Conservation (phyloP, 139 green algal species). For the Tetradesmus obliquus region DNA sequence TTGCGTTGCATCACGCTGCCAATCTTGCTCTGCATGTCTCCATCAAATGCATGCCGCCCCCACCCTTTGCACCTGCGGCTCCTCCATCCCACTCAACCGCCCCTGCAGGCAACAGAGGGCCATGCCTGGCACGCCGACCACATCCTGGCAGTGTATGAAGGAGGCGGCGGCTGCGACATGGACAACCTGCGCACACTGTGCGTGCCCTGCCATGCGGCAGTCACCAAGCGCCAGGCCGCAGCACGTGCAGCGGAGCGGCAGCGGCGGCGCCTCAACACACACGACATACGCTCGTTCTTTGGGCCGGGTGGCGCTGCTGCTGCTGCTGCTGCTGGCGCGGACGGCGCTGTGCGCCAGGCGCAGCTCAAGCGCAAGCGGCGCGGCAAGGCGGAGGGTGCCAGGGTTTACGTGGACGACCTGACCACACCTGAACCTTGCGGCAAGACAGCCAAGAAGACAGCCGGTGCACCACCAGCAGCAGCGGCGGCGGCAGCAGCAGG, state of each 20-base stretch:
- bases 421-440: neutral
- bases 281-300: slow-evolving; percentile 63
- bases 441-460: neutral
- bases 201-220: slow-evolving; percentile 77
- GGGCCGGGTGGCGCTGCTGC: neutral
- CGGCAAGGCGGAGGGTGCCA: neutral
- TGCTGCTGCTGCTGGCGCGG: neutral
- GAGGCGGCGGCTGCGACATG: slow-evolving; percentile 87
- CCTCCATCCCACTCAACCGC: neutral
- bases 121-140: slow-evolving; percentile 94
- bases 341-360: neutral
- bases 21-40: neutral
- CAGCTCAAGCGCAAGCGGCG: slow-evolving; percentile 14
- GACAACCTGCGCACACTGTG: slow-evolving; percentile 95
- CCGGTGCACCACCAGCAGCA: neutral
- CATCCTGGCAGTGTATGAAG: slow-evolving; percentile 86
- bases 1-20: no score
- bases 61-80: neutral
- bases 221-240: slow-evolving; percentile 52
- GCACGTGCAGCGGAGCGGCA: slow-evolving; percentile 55
- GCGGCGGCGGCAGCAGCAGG: slow-evolving; percentile 32
- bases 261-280: slow-evolving; percentile 48
- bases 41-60: neutral
- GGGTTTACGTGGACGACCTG: neutral
- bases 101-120: slow-evolving; percentile 67